Conservation (phyloP, 208 protist genomes). For the Leishmania mexicana region DNA sequence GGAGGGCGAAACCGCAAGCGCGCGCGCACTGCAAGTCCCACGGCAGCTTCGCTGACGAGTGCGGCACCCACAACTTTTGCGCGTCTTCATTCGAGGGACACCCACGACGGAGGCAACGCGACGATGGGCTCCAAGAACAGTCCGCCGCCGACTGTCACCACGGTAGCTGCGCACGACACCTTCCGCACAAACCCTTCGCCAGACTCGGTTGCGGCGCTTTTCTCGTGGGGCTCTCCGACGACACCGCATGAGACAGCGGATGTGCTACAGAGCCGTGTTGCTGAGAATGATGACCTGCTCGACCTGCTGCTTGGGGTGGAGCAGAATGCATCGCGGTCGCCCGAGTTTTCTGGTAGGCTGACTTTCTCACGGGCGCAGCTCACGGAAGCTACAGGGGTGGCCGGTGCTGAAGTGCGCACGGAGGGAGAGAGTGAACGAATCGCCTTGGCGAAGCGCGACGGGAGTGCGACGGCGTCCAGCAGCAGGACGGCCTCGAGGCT, state of each 20-base stretch:
- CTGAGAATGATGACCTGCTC: constrained; percentile 40
- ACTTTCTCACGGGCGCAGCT: background rate
- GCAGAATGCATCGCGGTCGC: background rate
- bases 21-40: background rate
- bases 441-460: background rate
- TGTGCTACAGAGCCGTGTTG: constrained; percentile 29
- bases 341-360: background rate
- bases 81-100: background rate
- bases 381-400: background rate
- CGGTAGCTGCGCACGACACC: background rate
- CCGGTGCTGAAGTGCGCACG: background rate
- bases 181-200: background rate
- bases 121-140: background rate
- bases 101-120: background rate
- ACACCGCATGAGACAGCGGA: background rate
- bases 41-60: background rate
- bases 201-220: background rate
- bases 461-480: background rate
- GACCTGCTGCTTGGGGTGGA: constrained; percentile 22
- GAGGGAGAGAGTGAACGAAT: background rate
- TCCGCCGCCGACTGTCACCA: background rate
- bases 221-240: background rate
- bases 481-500: background rate
- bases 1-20: constrained; percentile 2
- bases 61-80: background rate